Percentiles rank a stretch among this genome's conserved stretches.
Evolutionary conservation across 441 rosid genomes (phyloP).

Genomic region (Populus hybrid): DNA sequence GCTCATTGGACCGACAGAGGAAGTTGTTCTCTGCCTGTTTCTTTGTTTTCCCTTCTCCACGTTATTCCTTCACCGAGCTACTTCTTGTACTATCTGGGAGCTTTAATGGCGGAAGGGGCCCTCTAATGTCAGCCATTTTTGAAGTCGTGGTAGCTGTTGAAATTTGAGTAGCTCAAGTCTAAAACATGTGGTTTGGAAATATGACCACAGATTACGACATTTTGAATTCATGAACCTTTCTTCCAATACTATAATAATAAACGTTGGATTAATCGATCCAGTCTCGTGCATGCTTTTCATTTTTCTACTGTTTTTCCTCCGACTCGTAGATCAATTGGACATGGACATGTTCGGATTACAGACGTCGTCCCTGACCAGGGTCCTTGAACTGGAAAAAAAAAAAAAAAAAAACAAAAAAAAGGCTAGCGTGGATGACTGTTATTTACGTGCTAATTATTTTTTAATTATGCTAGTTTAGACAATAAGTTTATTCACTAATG

Average conservation of each 20-base stretch:
- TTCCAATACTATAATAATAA: neutral
- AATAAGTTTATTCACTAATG: neutral
- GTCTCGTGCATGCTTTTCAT: neutral
- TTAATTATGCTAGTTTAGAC: too few relatives aligned
- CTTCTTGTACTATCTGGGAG: neutral
- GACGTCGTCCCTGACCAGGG: too few relatives aligned
- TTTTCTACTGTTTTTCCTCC: neutral
- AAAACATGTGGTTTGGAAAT: conserved; percentile 18
- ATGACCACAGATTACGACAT: conserved; percentile 11
- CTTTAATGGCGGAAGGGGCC: neutral
- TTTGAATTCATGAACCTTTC: neutral
- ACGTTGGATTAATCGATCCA: neutral
- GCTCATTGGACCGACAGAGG: neutral
- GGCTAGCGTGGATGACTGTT: too few relatives aligned
- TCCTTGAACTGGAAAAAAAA: too few relatives aligned
- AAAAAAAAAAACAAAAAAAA: too few relatives aligned
- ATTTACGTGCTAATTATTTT: too few relatives aligned
- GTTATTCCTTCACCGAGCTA: neutral
- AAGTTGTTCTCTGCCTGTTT: neutral
- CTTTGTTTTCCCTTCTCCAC: neutral
- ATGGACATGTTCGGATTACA: neutral
- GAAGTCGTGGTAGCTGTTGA: conserved; percentile 12
- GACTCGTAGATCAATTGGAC: conserved; percentile 5
- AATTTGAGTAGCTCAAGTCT: neutral
- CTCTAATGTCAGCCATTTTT: conserved; percentile 10